These are phyloP conservation scores for Helotiales sp. DNA, from an alignment of 2,329 filamentous ascomycete genomes.

Conservation along the genomic window DNA sequence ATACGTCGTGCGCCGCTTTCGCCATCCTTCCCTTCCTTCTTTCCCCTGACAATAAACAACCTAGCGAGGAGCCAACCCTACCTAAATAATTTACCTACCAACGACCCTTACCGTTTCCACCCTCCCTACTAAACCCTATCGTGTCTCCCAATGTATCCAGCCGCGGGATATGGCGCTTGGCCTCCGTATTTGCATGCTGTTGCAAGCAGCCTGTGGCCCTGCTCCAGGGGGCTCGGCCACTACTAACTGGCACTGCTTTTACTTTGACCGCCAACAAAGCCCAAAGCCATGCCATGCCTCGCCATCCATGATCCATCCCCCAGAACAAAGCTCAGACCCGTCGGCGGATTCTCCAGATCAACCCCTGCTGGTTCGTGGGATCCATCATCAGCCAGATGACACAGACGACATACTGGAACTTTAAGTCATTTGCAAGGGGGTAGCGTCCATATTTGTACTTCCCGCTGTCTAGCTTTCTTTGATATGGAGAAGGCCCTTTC, in stretches of 20 bases:
- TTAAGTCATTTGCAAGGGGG: slow-evolving; percentile 40
- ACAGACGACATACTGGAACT: slow-evolving; percentile 44
- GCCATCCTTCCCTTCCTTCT: slow-evolving; percentile 21
- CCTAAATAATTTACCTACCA: not conserved
- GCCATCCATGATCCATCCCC: slow-evolving; percentile 34
- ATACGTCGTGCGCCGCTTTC: slow-evolving; percentile 12
- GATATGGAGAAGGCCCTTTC: slow-evolving; percentile 37
- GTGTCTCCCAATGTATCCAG: slow-evolving; percentile 30
- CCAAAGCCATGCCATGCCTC: slow-evolving; percentile 11
- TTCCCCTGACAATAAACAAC: not conserved
- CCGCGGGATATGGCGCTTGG: slow-evolving; percentile 31
- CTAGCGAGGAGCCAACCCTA: not conserved
- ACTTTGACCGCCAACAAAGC: slow-evolving; percentile 42
- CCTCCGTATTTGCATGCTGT: slow-evolving; percentile 15
- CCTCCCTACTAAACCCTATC: slow-evolving; percentile 4
- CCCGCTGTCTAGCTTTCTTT: slow-evolving; percentile 40
- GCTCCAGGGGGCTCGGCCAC: slow-evolving; percentile 35
- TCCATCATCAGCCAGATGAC: slow-evolving; percentile 43
- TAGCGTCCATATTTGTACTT: slow-evolving; percentile 41
- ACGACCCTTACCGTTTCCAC: slow-evolving; percentile 17
- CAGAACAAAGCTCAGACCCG: slow-evolving; percentile 43
- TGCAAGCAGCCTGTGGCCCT: slow-evolving; percentile 33
- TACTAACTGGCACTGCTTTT: slow-evolving; percentile 36
- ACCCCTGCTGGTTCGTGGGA: slow-evolving; percentile 38
- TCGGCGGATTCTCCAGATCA: slow-evolving; percentile 30